Evolutionary conservation across 495 filamentous ascomycete species (phyloP).

Genomic region (Annulohypoxylon maeteangense): DNA sequence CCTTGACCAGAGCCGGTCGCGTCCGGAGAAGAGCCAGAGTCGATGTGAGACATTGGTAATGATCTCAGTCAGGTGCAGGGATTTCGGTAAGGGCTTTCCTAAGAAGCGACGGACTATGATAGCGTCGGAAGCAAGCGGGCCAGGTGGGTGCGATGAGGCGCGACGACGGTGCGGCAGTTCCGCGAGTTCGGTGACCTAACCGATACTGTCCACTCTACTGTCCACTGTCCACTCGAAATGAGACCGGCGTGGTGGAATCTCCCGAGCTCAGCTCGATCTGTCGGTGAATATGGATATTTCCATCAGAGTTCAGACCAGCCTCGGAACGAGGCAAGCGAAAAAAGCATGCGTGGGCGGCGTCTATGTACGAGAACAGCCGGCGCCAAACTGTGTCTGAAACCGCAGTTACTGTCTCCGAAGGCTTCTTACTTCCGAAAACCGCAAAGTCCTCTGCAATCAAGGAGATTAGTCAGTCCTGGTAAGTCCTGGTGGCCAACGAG

Average conservation of each 20-base stretch:
- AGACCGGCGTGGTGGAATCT: constrained; percentile 1
- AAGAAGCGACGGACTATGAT: constrained; percentile 9
- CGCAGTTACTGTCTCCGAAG: not conserved
- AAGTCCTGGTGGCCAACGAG: constrained; percentile 1
- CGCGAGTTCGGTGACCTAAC: constrained; percentile 1
- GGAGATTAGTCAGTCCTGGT: constrained; percentile 12
- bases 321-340: constrained; percentile 18
- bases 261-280: constrained; percentile 30
- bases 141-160: constrained; percentile 16
- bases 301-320: constrained; percentile 13
- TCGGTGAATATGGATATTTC: constrained; percentile 21
- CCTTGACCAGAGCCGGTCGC: constrained; percentile 25
- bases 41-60: constrained; percentile 36
- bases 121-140: constrained; percentile 25
- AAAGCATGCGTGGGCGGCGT: constrained; percentile 1
- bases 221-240: not conserved
- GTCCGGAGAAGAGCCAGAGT: constrained; percentile 38
- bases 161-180: not conserved
- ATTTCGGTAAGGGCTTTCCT: constrained; percentile 26
- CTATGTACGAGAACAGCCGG: constrained; percentile 5
- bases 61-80: constrained; percentile 9
- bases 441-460: not conserved
- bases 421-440: constrained; percentile 2
- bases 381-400: constrained; percentile 4
- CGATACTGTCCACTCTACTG: not conserved